phyloP scores from a whole-genome alignment of 129 eudicot species.

The Lactuca saligna region DNA sequence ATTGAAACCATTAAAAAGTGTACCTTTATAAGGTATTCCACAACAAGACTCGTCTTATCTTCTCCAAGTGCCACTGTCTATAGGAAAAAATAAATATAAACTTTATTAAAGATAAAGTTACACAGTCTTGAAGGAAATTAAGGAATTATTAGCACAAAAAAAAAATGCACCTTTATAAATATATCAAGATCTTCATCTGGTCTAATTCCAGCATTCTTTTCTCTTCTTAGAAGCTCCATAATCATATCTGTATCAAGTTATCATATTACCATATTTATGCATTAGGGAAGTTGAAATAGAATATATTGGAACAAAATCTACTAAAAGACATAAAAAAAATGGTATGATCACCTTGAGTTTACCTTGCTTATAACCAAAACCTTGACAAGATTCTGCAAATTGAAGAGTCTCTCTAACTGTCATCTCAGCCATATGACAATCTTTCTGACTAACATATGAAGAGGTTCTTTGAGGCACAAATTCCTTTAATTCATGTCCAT shows the following conservation, averaged over 20 bases:
- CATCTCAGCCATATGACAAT: conserved; percentile 93
- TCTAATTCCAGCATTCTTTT: conserved; percentile 60
- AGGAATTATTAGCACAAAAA: neutral
- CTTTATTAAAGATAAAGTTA: conserved; percentile 18
- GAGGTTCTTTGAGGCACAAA: conserved; percentile 92
- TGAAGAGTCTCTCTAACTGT: conserved; percentile 89
- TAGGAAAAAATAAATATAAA: conserved; percentile 29
- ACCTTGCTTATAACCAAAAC: conserved; percentile 75
- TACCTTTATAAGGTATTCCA: conserved; percentile 90
- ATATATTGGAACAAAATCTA: neutral
- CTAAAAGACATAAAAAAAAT: neutral
- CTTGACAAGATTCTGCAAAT: conserved; percentile 81
- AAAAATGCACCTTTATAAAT: conserved; percentile 67
- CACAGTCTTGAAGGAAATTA: neutral
- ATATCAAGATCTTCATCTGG: conserved; percentile 91
- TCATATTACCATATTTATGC: conserved; percentile 17
- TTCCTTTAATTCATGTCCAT: conserved; percentile 72
- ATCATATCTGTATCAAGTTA: conserved; percentile 60
- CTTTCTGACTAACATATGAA: conserved; percentile 78
- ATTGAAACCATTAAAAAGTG: conserved; percentile 8
- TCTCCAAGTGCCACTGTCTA: conserved; percentile 87
- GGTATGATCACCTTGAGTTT: conserved; percentile 27
- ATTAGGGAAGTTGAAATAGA: neutral
- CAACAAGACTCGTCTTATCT: conserved; percentile 68
- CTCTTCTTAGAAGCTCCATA: conserved; percentile 88